Evolutionary conservation across 2,329 filamentous ascomycete species (phyloP).

Genomic region (Aspergillus ruber): DNA sequence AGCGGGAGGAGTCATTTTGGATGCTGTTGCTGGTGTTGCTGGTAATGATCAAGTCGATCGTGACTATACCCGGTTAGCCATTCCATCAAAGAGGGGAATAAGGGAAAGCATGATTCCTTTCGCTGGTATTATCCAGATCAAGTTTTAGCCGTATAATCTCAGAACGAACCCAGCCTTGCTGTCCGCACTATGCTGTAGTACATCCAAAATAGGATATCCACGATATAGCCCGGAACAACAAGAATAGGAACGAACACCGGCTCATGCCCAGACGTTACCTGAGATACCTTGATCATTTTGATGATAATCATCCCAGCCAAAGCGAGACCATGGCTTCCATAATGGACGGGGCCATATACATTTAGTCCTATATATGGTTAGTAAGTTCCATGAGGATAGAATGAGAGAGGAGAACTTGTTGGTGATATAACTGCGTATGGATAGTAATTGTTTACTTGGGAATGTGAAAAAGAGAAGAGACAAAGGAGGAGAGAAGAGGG

Average conservation of each 20-base stretch:
- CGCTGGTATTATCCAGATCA: slow-evolving; percentile 99
- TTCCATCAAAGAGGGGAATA: slow-evolving; percentile 31
- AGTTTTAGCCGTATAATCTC: slow-evolving; percentile 92
- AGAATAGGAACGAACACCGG: slow-evolving; percentile 53
- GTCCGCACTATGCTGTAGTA: neutral
- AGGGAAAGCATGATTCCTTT: slow-evolving; percentile 89
- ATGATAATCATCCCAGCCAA: slow-evolving; percentile 32
- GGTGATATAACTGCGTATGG: neutral
- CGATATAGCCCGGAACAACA: slow-evolving; percentile 14
- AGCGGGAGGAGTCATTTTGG: slow-evolving; percentile 71
- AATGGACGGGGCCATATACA: neutral
- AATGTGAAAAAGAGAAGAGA: slow-evolving; percentile 3
- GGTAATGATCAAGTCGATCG: slow-evolving; percentile 22
- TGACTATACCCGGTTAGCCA: slow-evolving; percentile 31
- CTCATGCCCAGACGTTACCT: slow-evolving; percentile 52
- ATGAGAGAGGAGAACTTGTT: slow-evolving; percentile 15
- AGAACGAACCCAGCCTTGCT: slow-evolving; percentile 32
- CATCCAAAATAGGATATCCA: slow-evolving; percentile 5
- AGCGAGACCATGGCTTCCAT: slow-evolving; percentile 35
- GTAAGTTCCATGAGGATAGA: neutral
- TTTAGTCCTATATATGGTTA: neutral
- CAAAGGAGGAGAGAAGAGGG: slow-evolving; percentile 10
- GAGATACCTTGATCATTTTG: slow-evolving; percentile 44
- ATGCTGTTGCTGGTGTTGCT: neutral
- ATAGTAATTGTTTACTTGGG: neutral